Base-by-base conservation (phyloP, 495 filamentous ascomycete species). In the Pseudevernia furfuracea region DNA sequence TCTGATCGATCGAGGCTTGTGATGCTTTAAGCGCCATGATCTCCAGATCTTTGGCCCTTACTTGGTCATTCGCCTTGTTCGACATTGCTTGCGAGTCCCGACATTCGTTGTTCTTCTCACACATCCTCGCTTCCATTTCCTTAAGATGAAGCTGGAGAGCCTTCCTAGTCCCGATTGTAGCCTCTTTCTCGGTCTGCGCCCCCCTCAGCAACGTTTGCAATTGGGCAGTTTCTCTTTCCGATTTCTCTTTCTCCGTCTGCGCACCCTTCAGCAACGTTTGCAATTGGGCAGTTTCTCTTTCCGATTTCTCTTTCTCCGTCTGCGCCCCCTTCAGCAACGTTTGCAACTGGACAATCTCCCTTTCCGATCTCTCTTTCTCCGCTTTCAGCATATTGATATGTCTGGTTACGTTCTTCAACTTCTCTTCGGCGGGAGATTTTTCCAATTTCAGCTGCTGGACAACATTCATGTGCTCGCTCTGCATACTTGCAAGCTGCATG, bases 331-430 rank as follows among this genome's bases (percentile, higher is more conserved):
- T 48, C n/a, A 58, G 44, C 34, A 41, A 58, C 46, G 48, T 4
- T 23, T 58, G 56, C 39, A 62, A 21, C 10, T 57, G 34, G 17
- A 17, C n/a, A 34, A 36, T 41, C 34, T 62, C 48, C 34, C 39
- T 61, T 41, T 62, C 59, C 8, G 46, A 10, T 9, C 30, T n/a
- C 17, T 62, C 64, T 19, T 62, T 66, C 30, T 58, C 49, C 17
- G 21, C 38, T 58, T 32, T 38, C 52, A 62, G 38, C 9, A 25
- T 62, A 7, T 44, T 30, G 46, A 61, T 12, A 19, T 61, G 43
- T 39, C 43, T 38, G 39, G 59, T 62, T 37, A 39, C 43, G 9
- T 49, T 38, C 8, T 44, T 52, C 17, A 63, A 25, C 14, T 59
- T 63, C 30, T 62, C 46, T 37, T 64, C 52, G 34, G n/a, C 44